phyloP scores from a whole-genome alignment of 2,329 filamentous ascomycete species.

The Talaromyces sp. region DNA sequence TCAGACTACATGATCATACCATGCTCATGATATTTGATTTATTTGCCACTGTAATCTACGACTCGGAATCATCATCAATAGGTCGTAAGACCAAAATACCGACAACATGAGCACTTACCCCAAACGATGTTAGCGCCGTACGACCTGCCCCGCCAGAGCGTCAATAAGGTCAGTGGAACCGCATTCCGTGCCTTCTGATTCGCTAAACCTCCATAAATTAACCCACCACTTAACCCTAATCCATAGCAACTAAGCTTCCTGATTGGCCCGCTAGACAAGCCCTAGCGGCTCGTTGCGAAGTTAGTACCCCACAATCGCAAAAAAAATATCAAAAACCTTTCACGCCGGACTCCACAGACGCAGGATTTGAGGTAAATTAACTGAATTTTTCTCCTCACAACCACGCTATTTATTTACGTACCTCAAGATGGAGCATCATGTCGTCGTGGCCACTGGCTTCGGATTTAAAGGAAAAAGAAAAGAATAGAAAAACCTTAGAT shows the following conservation, averaged over 20 bases:
- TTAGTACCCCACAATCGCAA: slow-evolving; percentile 16
- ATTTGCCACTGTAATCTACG: background rate
- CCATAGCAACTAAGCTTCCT: background rate
- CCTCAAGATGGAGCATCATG: background rate
- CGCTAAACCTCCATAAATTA: background rate
- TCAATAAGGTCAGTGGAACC: slow-evolving; percentile 10
- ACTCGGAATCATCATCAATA: background rate
- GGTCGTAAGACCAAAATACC: background rate
- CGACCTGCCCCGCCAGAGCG: background rate
- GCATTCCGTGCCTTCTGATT: slow-evolving; percentile 3
- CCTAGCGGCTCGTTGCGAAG: slow-evolving; percentile 13
- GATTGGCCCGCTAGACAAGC: slow-evolving; percentile 4
- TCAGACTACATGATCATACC: background rate
- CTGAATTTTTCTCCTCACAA: background rate
- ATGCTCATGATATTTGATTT: background rate
- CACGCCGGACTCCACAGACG: background rate
- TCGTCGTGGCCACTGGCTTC: background rate
- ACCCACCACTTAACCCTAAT: background rate
- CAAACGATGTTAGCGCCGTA: background rate
- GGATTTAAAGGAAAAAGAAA: background rate
- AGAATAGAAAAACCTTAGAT: background rate
- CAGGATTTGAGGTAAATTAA: background rate
- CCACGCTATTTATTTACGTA: slow-evolving; percentile 2
- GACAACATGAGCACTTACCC: background rate
- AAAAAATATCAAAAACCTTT: background rate